These are phyloP conservation scores for Cyanidium caldarium DNA, from an alignment of 23 red algal species.

Conservation along the genomic window DNA sequence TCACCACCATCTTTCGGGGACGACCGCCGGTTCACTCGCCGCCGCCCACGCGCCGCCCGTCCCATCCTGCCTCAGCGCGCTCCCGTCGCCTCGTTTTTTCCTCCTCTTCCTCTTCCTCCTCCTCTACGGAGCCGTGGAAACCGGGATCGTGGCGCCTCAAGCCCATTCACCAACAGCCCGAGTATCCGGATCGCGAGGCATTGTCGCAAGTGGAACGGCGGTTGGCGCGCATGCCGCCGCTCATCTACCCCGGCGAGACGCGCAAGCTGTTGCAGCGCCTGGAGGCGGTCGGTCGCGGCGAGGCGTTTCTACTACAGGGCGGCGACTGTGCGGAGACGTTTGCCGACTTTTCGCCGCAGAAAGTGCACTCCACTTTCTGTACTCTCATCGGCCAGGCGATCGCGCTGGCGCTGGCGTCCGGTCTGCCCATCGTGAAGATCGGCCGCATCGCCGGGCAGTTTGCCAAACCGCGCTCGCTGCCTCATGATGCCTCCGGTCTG, in stretches of 20 bases:
- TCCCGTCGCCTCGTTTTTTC: too few species aligned
- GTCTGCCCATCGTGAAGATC: conserved; percentile 52
- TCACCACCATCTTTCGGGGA: too few species aligned
- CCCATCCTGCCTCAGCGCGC: too few species aligned
- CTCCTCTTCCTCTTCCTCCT: too few species aligned
- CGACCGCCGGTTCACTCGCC: too few species aligned
- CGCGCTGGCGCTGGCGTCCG: conserved; percentile 37
- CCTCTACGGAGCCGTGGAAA: conserved; percentile 20
- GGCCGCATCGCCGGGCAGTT: conserved; percentile 75
- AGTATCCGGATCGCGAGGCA: conserved; percentile 42
- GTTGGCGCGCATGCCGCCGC: conserved; percentile 33
- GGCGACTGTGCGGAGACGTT: conserved; percentile 69
- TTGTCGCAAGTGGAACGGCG: conserved; percentile 24
- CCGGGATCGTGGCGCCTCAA: conserved; percentile 39
- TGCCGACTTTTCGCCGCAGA: conserved; percentile 13
- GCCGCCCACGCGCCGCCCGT: too few species aligned
- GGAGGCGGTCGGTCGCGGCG: conserved; percentile 26
- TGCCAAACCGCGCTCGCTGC: conserved; percentile 44
- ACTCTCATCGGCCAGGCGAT: conserved; percentile 56
- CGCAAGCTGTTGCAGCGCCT: conserved; percentile 21
- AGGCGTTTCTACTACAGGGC: conserved; percentile 71
- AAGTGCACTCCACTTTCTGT: conserved; percentile 30
- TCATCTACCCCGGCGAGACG: conserved; percentile 54
- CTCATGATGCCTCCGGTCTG: conserved; percentile 12
- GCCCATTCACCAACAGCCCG: conserved; percentile 48